Base-by-base conservation (phyloP, 345 rosid genomes). In the Aquilaria sinensis region DNA sequence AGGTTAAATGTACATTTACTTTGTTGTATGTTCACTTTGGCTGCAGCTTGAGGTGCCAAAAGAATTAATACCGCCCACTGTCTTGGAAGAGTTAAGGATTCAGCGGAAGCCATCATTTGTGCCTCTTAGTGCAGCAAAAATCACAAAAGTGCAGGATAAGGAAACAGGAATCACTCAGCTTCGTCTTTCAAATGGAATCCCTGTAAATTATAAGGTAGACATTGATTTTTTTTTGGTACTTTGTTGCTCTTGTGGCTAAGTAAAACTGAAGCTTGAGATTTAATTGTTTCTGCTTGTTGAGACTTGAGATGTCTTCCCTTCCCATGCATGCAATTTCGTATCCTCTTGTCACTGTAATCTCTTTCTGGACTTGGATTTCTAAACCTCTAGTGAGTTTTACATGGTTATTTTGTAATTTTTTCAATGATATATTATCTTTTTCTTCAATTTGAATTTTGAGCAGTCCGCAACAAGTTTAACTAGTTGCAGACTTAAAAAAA, bases 21-120 rank as follows among this genome's bases (percentile, higher is more conserved):
- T 68, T 45, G 31, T 58, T 48, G 60, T 56, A 33, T 72, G 62
- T 57, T 45, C 54, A 37, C 66, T 60, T 47, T 51, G 29, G 67
- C 37, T 84, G 75, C 90, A 94, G 99, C 92, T 95, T 58, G 99
- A 95, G 79, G 99, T 95, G 75, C 99, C 99, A 47, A 87, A 83
- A 68, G 99, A 86, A 68, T 70, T 95, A 74, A 76, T 95, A 64
- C 80, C 97, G 67, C 67, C 82, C 31, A 60, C 70, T 62, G 79
- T 89, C 74, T 78, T 95, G 64, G 77, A 89, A 79, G 90, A 81
- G 74, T 69, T 95, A 72, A 87, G 70, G 70, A 66, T 69, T 78
- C 83, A 78, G 80, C 68, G 75, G 56, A 75, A 51, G 67, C 99
- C 99, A 41, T 60, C 74, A 67, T 95, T 95, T 75, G 56, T 81